These are phyloP conservation scores for Phlebiopsis gigantea DNA, from an alignment of 768 basidiomycete genomes.

Conservation along the genomic window DNA sequence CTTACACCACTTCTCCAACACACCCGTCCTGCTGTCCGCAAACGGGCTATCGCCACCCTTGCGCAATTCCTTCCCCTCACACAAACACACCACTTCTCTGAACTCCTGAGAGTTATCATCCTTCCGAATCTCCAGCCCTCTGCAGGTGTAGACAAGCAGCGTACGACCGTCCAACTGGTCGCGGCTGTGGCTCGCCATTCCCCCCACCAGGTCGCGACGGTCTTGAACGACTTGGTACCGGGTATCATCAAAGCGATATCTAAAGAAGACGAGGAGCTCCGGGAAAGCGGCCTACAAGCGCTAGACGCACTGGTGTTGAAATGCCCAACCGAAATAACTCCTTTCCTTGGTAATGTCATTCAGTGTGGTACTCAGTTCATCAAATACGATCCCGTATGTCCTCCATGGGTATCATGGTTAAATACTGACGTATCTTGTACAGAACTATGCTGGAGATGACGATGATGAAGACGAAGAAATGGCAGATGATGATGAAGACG, in stretches of 20 bases:
- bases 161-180: conserved; percentile 73
- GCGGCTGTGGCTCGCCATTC: conserved; percentile 77
- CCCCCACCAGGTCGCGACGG: conserved; percentile 57
- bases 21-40: conserved; percentile 80
- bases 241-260: conserved; percentile 64
- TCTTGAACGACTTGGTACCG: conserved; percentile 59
- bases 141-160: conserved; percentile 61
- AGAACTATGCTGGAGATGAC: conserved; percentile 73
- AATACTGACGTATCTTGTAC: background rate
- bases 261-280: conserved; percentile 77
- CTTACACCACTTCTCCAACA: conserved; percentile 72
- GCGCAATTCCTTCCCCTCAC: conserved; percentile 81
- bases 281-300: conserved; percentile 82
- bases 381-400: conserved; percentile 87
- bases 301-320: conserved; percentile 80
- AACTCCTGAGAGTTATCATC: conserved; percentile 55
- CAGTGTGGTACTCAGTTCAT: conserved; percentile 72
- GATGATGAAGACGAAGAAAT: conserved; percentile 62
- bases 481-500: conserved; percentile 67
- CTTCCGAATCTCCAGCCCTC: conserved; percentile 50
- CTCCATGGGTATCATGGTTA: background rate
- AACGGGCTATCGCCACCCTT: conserved; percentile 83
- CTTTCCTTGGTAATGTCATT: conserved; percentile 64
- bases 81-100: conserved; percentile 52
- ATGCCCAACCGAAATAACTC: conserved; percentile 77